Percentiles rank a stretch among this genome's conserved stretches.
Evolutionary conservation across 1,284 basidiomycete genomes (phyloP).

Genomic region (Rhodotorula sp.): DNA sequence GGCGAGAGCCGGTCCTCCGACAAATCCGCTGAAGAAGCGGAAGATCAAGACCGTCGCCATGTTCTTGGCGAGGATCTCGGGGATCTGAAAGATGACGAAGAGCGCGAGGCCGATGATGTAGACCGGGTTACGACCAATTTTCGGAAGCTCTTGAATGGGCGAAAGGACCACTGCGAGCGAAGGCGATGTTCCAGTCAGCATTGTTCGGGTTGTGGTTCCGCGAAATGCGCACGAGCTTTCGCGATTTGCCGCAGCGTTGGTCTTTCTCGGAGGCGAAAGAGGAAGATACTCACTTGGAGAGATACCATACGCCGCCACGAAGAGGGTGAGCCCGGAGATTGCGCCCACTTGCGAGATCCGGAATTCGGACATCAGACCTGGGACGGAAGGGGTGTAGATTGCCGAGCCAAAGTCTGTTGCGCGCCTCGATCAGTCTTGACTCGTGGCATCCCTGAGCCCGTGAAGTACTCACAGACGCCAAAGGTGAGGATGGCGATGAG

Average conservation of each 20-base stretch:
- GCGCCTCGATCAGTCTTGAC: too few relatives aligned
- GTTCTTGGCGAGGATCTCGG: conserved; percentile 19
- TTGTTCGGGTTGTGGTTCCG: not conserved
- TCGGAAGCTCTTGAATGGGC: conserved; percentile 46
- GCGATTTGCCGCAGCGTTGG: not conserved
- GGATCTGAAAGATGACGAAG: conserved; percentile 32
- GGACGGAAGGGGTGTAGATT: conserved; percentile 44
- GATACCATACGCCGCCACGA: conserved; percentile 38
- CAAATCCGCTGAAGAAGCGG: conserved; percentile 43
- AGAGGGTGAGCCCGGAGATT: conserved; percentile 37
- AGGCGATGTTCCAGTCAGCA: not conserved
- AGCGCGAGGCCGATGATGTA: conserved; percentile 39
- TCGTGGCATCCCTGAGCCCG: too few relatives aligned
- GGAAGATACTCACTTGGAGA: conserved; percentile 20
- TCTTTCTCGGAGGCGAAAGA: not conserved
- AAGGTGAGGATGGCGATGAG: conserved; percentile 48
- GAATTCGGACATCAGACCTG: conserved; percentile 39
- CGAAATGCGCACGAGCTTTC: not conserved
- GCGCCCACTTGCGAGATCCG: conserved; percentile 27
- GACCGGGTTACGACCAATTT: conserved; percentile 42
- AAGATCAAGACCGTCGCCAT: conserved; percentile 31
- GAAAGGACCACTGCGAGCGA: conserved; percentile 45
- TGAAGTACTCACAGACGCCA: conserved; percentile 40
- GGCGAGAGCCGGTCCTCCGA: conserved; percentile 44
- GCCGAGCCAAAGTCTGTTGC: conserved; percentile 42